Conservation (phyloP, 495 filamentous ascomycete species). For the Thermochaetoides thermophila region DNA sequence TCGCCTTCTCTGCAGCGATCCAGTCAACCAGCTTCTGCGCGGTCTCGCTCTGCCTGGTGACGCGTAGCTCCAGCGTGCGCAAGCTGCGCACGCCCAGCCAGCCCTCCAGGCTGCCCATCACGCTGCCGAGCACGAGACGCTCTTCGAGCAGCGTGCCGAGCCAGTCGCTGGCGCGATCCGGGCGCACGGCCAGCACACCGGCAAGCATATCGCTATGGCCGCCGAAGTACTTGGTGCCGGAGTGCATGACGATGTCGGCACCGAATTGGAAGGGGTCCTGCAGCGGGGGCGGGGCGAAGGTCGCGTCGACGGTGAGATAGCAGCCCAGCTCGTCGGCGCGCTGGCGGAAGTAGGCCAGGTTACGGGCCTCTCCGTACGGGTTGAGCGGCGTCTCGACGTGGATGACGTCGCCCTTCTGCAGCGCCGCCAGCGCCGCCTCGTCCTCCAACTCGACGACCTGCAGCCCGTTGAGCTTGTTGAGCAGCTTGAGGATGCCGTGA, state of each 20-base stretch:
- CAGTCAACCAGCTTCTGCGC: constrained; percentile 54
- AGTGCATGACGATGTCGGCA: constrained; percentile 78
- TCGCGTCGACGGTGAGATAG: constrained; percentile 70
- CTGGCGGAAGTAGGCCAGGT: constrained; percentile 51
- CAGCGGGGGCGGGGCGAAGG: constrained; percentile 82
- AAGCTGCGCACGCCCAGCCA: constrained; percentile 83
- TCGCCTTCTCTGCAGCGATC: constrained; percentile 36
- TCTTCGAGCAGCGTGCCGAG: constrained; percentile 42
- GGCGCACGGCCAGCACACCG: constrained; percentile 57
- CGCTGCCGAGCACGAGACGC: constrained; percentile 57
- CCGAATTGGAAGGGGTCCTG: constrained; percentile 72
- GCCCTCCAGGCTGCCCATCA: constrained; percentile 81
- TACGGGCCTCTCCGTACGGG: constrained; percentile 64
- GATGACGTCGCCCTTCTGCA: constrained; percentile 65
- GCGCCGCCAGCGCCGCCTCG: constrained; percentile 23
- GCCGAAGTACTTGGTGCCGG: constrained; percentile 87
- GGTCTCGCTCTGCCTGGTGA: constrained; percentile 57
- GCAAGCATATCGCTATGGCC: constrained; percentile 86
- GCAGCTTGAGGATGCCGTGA: constrained; percentile 63
- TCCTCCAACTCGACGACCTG: constrained; percentile 46
- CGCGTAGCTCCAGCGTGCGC: constrained; percentile 71
- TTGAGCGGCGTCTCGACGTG: constrained; percentile 90
- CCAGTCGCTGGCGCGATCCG: constrained; percentile 30
- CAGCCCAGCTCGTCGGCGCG: constrained; percentile 61
- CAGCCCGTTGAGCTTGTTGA: constrained; percentile 55